Conservation (phyloP, 1,139 yeast species). For the Candida labiduridarum region DNA sequence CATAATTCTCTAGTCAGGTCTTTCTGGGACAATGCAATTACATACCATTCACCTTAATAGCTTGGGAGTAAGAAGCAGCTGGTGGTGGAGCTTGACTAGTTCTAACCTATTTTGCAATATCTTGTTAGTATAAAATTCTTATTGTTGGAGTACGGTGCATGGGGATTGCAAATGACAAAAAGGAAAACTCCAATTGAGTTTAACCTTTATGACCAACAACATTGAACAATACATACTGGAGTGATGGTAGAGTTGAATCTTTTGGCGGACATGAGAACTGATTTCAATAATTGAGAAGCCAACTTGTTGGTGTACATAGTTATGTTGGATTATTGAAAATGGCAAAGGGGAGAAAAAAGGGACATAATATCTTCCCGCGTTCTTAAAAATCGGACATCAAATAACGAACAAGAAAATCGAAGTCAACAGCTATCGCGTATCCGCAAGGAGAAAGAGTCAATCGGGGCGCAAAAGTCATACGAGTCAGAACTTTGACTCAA, state of each 20-base stretch:
- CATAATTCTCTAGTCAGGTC: background rate
- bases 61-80: constrained; percentile 94
- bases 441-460: background rate
- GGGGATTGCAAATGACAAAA: background rate
- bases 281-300: constrained; percentile 23
- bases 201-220: background rate
- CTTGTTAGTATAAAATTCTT: constrained; percentile 26
- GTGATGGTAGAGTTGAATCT: constrained; percentile 40
- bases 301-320: constrained; percentile 24
- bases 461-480: background rate
- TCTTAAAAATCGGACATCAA: background rate
- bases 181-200: background rate
- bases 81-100: constrained; percentile 90
- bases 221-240: constrained; percentile 41
- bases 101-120: constrained; percentile 40
- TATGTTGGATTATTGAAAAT: background rate
- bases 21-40: constrained; percentile 15
- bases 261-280: constrained; percentile 25
- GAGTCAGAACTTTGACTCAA: background rate
- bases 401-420: background rate
- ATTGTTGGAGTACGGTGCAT: background rate
- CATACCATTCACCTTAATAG: constrained; percentile 80
- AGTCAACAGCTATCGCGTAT: background rate
- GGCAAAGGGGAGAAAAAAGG: background rate
- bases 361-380: background rate